A percentile compares a stretch with the other conserved stretches of the same genome.
These are phyloP conservation scores for Calocera viscosa DNA, from an alignment of 768 basidiomycete species.

Conservation along the genomic window DNA sequence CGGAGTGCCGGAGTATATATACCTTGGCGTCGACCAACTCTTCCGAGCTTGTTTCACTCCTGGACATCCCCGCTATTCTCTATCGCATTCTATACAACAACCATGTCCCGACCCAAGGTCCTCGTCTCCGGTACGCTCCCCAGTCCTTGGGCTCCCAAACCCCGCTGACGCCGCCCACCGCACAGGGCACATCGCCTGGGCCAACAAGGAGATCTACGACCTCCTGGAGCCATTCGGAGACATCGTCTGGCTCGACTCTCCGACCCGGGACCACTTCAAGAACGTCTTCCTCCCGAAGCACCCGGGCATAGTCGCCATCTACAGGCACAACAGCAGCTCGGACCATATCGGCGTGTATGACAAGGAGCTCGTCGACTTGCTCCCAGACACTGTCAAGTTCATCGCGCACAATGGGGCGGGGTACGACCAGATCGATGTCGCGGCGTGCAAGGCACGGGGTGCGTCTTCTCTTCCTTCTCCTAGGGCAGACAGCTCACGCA, in stretches of 20 bases:
- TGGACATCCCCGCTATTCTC: too few relatives aligned
- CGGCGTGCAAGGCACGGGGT: conserved; percentile 61
- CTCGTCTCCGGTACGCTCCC: conserved; percentile 25
- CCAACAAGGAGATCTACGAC: conserved; percentile 54
- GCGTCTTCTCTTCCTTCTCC: conserved; percentile 9
- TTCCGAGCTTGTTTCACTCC: too few relatives aligned
- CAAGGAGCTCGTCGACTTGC: conserved; percentile 54
- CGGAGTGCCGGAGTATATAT: too few relatives aligned
- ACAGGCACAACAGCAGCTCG: conserved; percentile 59
- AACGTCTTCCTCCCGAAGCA: conserved; percentile 64
- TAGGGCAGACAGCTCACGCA: not conserved
- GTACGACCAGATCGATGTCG: conserved; percentile 77
- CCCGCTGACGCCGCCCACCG: not conserved
- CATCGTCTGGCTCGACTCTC: conserved; percentile 49
- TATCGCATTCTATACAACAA: not conserved
- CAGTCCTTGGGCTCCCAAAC: not conserved
- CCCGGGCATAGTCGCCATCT: conserved; percentile 57
- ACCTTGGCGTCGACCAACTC: too few relatives aligned
- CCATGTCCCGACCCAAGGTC: conserved; percentile 26
- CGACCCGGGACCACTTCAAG: conserved; percentile 52
- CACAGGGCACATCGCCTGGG: conserved; percentile 64
- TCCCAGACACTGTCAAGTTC: conserved; percentile 63
- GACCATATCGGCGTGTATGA: conserved; percentile 64
- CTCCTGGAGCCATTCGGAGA: conserved; percentile 59
- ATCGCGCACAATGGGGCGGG: conserved; percentile 90